Percentiles rank a stretch among this genome's conserved stretches.
These are phyloP conservation scores for Leishmania gerbilli DNA, from an alignment of 208 protist species.

Conservation along the genomic window DNA sequence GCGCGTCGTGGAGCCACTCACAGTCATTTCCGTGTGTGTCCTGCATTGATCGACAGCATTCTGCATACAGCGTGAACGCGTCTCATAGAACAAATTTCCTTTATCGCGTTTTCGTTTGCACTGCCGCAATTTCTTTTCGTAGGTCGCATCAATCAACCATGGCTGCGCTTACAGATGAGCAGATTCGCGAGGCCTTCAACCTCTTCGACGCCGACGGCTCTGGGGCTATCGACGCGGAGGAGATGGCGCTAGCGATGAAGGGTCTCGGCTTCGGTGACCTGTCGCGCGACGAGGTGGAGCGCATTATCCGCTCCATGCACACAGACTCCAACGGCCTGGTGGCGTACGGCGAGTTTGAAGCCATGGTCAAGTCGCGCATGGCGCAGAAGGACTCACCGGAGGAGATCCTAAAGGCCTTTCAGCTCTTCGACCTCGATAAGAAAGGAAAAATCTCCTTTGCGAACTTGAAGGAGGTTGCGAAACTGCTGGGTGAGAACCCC, in stretches of 20 bases:
- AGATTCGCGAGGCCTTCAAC: conserved; percentile 97
- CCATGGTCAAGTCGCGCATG: conserved; percentile 92
- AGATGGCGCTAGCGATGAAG: conserved; percentile 96
- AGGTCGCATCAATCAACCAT: conserved; percentile 32
- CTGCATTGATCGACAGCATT: neutral
- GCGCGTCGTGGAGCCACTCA: neutral
- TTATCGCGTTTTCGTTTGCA: neutral
- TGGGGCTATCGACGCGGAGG: conserved; percentile 92
- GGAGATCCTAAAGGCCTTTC: conserved; percentile 96
- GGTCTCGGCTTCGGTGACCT: conserved; percentile 95
- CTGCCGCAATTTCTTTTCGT: neutral
- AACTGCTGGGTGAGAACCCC: conserved; percentile 95
- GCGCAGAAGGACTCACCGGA: conserved; percentile 92
- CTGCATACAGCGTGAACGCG: neutral
- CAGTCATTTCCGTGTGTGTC: neutral
- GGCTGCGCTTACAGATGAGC: conserved; percentile 91
- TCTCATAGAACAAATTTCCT: conserved; percentile 9
- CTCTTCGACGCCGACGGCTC: conserved; percentile 97
- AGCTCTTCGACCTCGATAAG: conserved; percentile 96
- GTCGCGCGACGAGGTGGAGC: conserved; percentile 93
- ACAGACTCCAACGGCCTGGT: conserved; percentile 89
- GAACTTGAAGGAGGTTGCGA: conserved; percentile 97
- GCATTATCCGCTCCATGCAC: conserved; percentile 88
- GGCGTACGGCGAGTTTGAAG: conserved; percentile 90
- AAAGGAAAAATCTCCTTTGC: conserved; percentile 96